Conservation (phyloP, 768 basidiomycete genomes). For the Amyloporia xantha region DNA sequence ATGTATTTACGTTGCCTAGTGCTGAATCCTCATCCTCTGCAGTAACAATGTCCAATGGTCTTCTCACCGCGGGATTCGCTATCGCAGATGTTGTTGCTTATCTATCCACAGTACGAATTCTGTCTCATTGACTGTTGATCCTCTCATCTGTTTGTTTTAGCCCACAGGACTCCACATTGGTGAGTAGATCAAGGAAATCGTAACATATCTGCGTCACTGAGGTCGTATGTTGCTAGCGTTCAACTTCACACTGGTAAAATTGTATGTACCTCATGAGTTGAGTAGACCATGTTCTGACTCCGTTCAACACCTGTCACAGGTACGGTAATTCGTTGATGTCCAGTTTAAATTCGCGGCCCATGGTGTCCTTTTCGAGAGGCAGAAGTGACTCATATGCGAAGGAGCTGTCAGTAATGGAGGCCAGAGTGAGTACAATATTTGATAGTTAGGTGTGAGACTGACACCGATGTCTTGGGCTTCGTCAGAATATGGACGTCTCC, state of each 20-base stretch:
- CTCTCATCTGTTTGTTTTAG: too few species aligned
- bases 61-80: conserved; percentile 24
- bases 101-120: conserved; percentile 7
- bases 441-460: too few species aligned
- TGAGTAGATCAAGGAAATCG: neutral
- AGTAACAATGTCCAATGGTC: conserved; percentile 30
- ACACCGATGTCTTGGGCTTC: too few species aligned
- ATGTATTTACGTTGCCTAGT: too few species aligned
- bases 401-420: too few species aligned
- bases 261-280: conserved; percentile 7
- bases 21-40: too few species aligned
- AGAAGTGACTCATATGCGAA: neutral
- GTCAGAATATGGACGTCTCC: too few species aligned
- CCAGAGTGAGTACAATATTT: too few species aligned
- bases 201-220: too few species aligned
- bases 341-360: conserved; percentile 25
- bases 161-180: neutral
- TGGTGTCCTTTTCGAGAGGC: neutral
- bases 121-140: neutral
- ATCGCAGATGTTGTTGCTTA: conserved; percentile 23
- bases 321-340: conserved; percentile 31
- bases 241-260: conserved; percentile 27
- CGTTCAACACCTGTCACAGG: too few species aligned
- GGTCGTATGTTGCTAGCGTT: conserved; percentile 20
- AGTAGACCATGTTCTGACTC: too few species aligned